Percentiles rank a stretch among this genome's conserved stretches.
These are phyloP conservation scores for Aureobasidium uvarum DNA, from an alignment of 2,329 filamentous ascomycete species.

Conservation along the genomic window DNA sequence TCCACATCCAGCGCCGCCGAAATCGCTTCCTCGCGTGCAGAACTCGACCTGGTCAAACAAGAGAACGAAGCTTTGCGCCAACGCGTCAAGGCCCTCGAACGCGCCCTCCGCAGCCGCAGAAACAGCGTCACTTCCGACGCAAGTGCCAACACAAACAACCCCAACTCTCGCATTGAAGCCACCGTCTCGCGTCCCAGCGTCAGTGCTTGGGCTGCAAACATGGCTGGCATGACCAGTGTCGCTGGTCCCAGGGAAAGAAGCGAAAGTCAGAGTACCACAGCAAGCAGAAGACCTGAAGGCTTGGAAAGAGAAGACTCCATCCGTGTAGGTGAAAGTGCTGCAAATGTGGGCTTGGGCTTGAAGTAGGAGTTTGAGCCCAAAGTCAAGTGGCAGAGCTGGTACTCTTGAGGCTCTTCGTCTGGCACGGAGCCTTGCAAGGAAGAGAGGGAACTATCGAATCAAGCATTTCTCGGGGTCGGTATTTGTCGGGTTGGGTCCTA, in stretches of 20 bases:
- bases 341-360: conserved; percentile 30
- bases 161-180: neutral
- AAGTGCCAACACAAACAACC: neutral
- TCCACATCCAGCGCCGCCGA: conserved; percentile 41
- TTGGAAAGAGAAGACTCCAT: conserved; percentile 37
- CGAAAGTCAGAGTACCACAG: conserved; percentile 42
- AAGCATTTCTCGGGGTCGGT: neutral
- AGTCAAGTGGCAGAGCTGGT: neutral
- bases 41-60: conserved; percentile 51
- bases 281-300: conserved; percentile 27
- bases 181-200: conserved; percentile 17
- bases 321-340: conserved; percentile 40
- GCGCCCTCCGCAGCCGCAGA: conserved; percentile 40
- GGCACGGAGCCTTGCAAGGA: neutral
- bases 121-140: conserved; percentile 26
- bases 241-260: conserved; percentile 39
- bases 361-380: conserved; percentile 21
- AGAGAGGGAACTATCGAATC: neutral
- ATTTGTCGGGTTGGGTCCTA: neutral
- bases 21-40: conserved; percentile 45
- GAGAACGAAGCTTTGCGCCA: conserved; percentile 51
- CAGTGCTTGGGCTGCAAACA: conserved; percentile 34
- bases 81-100: conserved; percentile 50
- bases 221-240: conserved; percentile 32
- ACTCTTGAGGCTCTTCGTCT: neutral